Conservation (phyloP, 106 monocot species). For the Iris macrosiphon region DNA sequence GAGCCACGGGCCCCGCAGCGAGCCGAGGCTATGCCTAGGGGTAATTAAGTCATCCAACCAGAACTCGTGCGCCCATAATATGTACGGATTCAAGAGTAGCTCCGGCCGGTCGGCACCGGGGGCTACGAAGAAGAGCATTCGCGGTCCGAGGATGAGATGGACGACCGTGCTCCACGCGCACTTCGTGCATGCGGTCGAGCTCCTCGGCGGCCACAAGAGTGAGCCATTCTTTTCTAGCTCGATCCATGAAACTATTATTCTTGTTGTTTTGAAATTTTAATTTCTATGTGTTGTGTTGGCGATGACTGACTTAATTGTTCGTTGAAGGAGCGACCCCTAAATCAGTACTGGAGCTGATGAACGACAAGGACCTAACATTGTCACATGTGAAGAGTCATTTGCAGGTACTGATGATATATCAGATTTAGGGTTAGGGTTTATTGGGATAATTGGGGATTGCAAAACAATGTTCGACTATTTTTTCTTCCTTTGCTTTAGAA, state of each 20-base stretch:
- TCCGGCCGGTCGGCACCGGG: slow-evolving; percentile 7
- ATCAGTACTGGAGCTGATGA: slow-evolving; percentile 78
- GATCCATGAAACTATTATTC: no score
- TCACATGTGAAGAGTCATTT: slow-evolving; percentile 83
- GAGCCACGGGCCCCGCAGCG: background rate
- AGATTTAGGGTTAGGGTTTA: slow-evolving; percentile 23
- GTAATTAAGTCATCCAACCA: background rate
- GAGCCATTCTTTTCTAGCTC: no score
- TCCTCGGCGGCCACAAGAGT: slow-evolving; percentile 81
- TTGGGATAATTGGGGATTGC: background rate
- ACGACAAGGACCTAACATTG: slow-evolving; percentile 72
- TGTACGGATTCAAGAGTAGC: slow-evolving; percentile 27
- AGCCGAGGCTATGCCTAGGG: slow-evolving; percentile 8
- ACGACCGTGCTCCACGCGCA: slow-evolving; percentile 59
- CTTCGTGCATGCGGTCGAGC: slow-evolving; percentile 69
- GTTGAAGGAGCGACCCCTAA: slow-evolving; percentile 65
- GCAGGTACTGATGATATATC: slow-evolving; percentile 31
- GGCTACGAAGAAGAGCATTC: slow-evolving; percentile 36
- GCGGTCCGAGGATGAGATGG: slow-evolving; percentile 79
- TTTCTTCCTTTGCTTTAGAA: no score
- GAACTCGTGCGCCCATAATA: background rate
- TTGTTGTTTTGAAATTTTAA: background rate
- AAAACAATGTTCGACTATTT: no score
- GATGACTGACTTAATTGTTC: no score
- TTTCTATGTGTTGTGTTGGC: background rate